phyloP scores from a whole-genome alignment of 2,329 filamentous ascomycete species.

The Paramyrothecium sp. region DNA sequence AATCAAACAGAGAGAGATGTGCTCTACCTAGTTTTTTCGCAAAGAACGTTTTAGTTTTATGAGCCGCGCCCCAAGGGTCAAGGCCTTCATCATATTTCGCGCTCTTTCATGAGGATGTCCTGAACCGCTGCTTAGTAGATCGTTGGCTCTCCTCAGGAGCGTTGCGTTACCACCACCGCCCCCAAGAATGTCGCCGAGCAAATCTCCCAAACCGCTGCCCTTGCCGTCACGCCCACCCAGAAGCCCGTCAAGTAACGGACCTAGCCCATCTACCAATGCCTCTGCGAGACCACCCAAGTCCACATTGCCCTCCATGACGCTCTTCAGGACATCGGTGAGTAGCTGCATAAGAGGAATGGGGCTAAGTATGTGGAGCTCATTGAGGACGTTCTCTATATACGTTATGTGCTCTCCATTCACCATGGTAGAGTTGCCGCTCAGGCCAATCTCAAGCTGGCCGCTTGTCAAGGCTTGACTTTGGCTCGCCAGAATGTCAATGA shows the following conservation, averaged over 20 bases:
- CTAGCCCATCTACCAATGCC: background rate
- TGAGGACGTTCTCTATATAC: conserved; percentile 43
- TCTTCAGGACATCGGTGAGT: conserved; percentile 33
- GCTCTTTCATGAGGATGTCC: no score
- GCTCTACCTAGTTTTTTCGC: no score
- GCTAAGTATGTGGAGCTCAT: conserved; percentile 32
- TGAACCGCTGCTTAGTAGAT: no score
- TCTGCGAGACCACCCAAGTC: conserved; percentile 4
- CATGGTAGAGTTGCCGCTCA: conserved; percentile 38
- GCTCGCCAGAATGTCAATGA: conserved; percentile 34
- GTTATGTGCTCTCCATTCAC: conserved; percentile 40
- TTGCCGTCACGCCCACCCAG: background rate
- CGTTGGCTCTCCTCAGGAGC: no score
- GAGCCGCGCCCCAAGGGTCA: no score
- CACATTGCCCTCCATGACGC: conserved; percentile 26
- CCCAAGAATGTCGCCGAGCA: background rate
- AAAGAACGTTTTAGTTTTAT: no score
- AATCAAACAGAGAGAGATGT: no score
- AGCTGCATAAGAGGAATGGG: conserved; percentile 36
- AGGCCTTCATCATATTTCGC: no score
- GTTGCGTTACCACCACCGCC: no score
- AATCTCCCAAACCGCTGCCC: background rate
- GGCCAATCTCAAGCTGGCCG: conserved; percentile 39
- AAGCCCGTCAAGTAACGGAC: background rate
- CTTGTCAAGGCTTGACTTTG: conserved; percentile 33